Conservation (phyloP, 106 monocot species). For the Acorus gramineus region DNA sequence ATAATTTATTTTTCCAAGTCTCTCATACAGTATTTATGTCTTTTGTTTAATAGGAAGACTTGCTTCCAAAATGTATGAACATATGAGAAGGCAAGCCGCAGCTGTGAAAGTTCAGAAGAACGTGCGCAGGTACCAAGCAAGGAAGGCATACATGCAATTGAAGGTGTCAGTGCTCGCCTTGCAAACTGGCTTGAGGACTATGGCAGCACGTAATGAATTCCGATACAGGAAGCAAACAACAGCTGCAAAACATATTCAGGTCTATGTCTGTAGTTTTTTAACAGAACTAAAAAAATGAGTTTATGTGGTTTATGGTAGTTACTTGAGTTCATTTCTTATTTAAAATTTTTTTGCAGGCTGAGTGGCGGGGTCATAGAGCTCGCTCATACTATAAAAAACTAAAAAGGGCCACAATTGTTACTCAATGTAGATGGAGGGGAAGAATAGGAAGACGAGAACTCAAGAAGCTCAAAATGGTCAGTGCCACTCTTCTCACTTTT, state of each 20-base stretch:
- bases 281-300: too few relatives aligned
- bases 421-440: constrained; percentile 94
- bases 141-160: constrained; percentile 46
- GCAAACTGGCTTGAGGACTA: constrained; percentile 79
- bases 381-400: constrained; percentile 56
- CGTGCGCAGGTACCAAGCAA: constrained; percentile 43
- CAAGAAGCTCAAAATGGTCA: constrained; percentile 96
- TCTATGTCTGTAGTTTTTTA: constrained; percentile 2
- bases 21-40: not conserved
- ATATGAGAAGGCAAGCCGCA: constrained; percentile 64
- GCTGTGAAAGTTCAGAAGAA: constrained; percentile 83
- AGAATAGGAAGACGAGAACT: constrained; percentile 75
- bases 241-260: constrained; percentile 75
- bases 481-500: not conserved
- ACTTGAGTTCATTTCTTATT: not conserved
- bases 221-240: constrained; percentile 55
- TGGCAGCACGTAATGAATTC: constrained; percentile 71
- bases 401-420: constrained; percentile 53
- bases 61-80: constrained; percentile 65
- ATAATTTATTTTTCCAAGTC: too few relatives aligned
- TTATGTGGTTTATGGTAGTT: not conserved
- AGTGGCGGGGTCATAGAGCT: constrained; percentile 61
- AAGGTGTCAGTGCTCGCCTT: constrained; percentile 51
- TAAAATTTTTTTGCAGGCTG: constrained; percentile 32
- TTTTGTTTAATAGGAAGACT: constrained; percentile 54